Conservation (phyloP, 2,329 filamentous ascomycete species). For the Aspergillus oerlinghausenensis region DNA sequence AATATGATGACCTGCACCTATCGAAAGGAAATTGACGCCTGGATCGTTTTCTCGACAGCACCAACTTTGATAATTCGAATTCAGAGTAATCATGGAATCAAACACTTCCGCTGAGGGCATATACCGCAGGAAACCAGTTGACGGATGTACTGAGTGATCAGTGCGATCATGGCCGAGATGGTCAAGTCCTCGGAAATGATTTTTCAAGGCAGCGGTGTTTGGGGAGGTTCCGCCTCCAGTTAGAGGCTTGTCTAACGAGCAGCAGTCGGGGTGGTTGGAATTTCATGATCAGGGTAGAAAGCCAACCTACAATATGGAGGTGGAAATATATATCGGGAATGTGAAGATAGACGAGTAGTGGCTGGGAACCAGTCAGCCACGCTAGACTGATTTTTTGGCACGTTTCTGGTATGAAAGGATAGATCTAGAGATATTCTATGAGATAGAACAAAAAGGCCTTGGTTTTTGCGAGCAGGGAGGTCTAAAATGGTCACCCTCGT, state of each 20-base stretch:
- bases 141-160: conserved; percentile 2
- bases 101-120: conserved; percentile 23
- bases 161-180: background rate
- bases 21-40: no score
- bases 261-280: conserved; percentile 5
- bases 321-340: background rate
- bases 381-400: background rate
- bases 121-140: background rate
- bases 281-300: background rate
- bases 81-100: background rate
- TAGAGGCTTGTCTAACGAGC: conserved; percentile 10
- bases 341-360: background rate
- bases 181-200: no score
- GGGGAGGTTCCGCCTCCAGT: conserved; percentile 8
- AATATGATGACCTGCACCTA: no score
- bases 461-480: background rate
- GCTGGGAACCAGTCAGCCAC: background rate
- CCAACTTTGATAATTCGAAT: no score
- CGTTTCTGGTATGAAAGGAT: background rate
- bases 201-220: conserved; percentile 13
- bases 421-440: background rate
- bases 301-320: background rate
- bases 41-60: no score
- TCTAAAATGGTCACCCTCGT: no score
- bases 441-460: background rate